Percentiles rank a stretch among this genome's conserved stretches.
Evolutionary conservation across 495 filamentous ascomycete species (phyloP).

Genomic region (Chaetomium tenue): DNA sequence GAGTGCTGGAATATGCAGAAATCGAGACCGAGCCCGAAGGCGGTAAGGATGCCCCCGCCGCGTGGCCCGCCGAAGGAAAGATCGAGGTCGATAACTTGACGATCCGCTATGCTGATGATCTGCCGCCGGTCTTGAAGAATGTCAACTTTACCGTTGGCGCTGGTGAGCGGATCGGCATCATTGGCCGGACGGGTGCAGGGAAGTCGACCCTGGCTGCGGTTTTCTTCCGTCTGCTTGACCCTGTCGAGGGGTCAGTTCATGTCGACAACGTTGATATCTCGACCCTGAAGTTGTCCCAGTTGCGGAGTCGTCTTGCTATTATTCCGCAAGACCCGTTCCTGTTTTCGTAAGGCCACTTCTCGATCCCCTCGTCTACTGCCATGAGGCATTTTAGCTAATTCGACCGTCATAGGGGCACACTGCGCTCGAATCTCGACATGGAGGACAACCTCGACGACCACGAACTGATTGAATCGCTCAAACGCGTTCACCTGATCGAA

Average conservation of each 20-base stretch:
- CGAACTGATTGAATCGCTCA: conserved; percentile 32
- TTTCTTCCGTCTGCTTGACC: conserved; percentile 52
- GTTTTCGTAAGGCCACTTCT: conserved; percentile 37
- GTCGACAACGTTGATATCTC: conserved; percentile 55
- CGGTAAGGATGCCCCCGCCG: conserved; percentile 39
- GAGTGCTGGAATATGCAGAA: conserved; percentile 42
- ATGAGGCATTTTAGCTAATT: conserved; percentile 7
- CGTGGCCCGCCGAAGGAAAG: conserved; percentile 46
- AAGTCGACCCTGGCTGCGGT: conserved; percentile 49
- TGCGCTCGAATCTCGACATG: conserved; percentile 53
- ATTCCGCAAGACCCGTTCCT: conserved; percentile 58
- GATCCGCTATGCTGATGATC: conserved; percentile 41
- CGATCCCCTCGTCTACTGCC: too few species aligned
- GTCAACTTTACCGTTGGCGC: conserved; percentile 42
- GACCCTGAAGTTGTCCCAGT: conserved; percentile 45
- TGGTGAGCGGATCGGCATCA: conserved; percentile 48
- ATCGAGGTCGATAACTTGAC: conserved; percentile 44
- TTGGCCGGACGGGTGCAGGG: conserved; percentile 51
- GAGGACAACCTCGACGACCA: conserved; percentile 54
- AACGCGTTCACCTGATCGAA: conserved; percentile 28
- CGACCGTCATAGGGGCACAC: conserved; percentile 38
- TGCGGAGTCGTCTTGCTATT: conserved; percentile 51
- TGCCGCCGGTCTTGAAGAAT: conserved; percentile 46
- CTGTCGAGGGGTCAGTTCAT: conserved; percentile 42
- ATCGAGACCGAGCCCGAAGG: conserved; percentile 39